Evolutionary conservation across 2,329 filamentous ascomycete species (phyloP).

Genomic region (Ophiostoma angusticollis): DNA sequence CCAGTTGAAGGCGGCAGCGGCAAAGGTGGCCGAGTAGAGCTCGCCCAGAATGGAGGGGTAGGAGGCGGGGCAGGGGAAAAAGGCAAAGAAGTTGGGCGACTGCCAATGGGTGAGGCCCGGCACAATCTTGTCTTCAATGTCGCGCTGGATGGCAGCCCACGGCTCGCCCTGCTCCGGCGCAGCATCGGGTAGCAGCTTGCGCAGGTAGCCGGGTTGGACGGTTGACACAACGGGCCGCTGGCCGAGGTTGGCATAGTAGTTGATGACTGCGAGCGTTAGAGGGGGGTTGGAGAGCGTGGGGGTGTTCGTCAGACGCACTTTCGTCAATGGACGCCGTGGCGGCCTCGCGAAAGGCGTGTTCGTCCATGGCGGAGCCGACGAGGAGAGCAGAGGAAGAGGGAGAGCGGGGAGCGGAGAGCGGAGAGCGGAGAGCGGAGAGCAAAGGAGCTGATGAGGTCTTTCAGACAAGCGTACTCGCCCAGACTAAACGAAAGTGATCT

Average conservation of each 20-base stretch:
- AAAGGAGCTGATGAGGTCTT: no score
- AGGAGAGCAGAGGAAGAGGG: no score
- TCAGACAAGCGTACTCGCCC: no score
- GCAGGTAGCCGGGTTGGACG: constrained; percentile 75
- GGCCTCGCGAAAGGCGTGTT: constrained; percentile 62
- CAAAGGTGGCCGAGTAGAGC: constrained; percentile 82
- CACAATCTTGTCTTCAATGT: constrained; percentile 76
- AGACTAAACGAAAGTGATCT: no score
- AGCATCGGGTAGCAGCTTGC: constrained; percentile 57
- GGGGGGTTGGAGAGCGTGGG: not conserved
- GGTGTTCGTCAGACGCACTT: constrained; percentile 42
- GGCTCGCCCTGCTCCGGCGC: constrained; percentile 55
- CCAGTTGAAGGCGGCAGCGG: constrained; percentile 92
- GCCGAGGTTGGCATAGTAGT: constrained; percentile 68
- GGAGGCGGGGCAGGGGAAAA: constrained; percentile 72
- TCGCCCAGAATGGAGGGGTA: constrained; percentile 83
- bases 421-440: no score
- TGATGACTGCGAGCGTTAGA: constrained; percentile 47
- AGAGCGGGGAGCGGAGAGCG: no score
- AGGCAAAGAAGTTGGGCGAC: constrained; percentile 89
- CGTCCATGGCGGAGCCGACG: constrained; percentile 67
- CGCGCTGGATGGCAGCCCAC: constrained; percentile 69
- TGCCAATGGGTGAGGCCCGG: constrained; percentile 91
- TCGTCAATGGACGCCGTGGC: constrained; percentile 71
- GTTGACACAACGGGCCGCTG: constrained; percentile 60